These are phyloP conservation scores for Aspergillus campestris DNA, from an alignment of 495 filamentous ascomycete species.

Conservation along the genomic window DNA sequence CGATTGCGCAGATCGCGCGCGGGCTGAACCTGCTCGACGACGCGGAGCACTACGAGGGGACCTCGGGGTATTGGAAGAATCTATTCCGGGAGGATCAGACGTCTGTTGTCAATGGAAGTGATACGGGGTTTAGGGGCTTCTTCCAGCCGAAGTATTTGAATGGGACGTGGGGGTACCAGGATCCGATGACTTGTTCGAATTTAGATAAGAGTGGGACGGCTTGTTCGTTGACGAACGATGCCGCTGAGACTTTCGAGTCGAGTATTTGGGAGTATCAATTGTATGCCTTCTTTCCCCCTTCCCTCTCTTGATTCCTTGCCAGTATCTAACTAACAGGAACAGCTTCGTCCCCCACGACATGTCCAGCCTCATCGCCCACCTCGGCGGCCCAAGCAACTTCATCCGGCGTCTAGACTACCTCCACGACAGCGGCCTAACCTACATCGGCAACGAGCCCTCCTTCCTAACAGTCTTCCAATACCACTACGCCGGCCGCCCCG, in stretches of 20 bases:
- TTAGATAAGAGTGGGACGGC: constrained; percentile 36
- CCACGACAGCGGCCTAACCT: constrained; percentile 43
- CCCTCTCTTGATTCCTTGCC: neutral
- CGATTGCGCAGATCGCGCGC: constrained; percentile 42
- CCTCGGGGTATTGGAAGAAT: constrained; percentile 58
- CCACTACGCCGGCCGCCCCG: constrained; percentile 61
- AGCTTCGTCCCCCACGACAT: constrained; percentile 68
- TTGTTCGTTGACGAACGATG: constrained; percentile 55
- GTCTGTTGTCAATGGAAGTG: constrained; percentile 32
- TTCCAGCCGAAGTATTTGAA: constrained; percentile 54
- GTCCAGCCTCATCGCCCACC: constrained; percentile 46
- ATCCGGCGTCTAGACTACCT: constrained; percentile 57
- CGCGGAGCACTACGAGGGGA: constrained; percentile 49
- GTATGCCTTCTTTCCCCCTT: constrained; percentile 10
- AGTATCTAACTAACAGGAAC: constrained; percentile 1
- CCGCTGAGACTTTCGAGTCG: constrained; percentile 54
- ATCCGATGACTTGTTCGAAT: constrained; percentile 46
- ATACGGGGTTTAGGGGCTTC: constrained; percentile 55
- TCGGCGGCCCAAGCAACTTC: constrained; percentile 52
- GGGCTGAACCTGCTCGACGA: constrained; percentile 50
- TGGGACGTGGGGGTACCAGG: constrained; percentile 49
- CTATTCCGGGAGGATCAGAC: constrained; percentile 53
- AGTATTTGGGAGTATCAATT: constrained; percentile 70
- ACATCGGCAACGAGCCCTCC: constrained; percentile 64
- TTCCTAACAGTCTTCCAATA: constrained; percentile 67